Base-by-base conservation (phyloP, 176 grass and related monocot species). In the Avena insularis region DNA sequence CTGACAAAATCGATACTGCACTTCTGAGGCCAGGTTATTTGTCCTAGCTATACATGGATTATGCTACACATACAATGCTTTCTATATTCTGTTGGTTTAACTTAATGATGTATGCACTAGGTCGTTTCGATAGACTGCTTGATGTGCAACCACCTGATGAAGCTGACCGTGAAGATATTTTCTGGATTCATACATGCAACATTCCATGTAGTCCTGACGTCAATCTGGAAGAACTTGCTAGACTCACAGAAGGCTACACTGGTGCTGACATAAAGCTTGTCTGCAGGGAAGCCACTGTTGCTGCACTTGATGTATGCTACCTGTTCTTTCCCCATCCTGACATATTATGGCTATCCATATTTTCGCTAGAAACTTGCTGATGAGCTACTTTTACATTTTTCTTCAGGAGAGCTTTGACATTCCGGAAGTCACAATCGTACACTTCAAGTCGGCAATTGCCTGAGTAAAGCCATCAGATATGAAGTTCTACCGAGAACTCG, bases 1-100 rank as follows among this genome's bases (percentile, higher is more conserved):
- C 96, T 33, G 96, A 98, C 71, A 98, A 98, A 90, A 98, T 98
- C 56, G 96, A 98, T 90, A 91, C 59, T 87, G 93, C 93, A 75
- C 92, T 98, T 82, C 62, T 94, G 53, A 93, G 96, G 36, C 96
- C 96, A 91, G 96, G 96, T 98, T 67, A 36, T 68, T 19, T 66
- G 40, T 78, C 54, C 27, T 20, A 71, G 53, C 69, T 56, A 43
- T 71, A 76, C 45, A 64, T 13, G 16, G 6, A 66, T 8, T 12
- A 54, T 71, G 50, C 15, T 47, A 84, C 20, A 73, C 5, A 58
- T 79, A 35, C 4, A 31, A 29, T 82, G 20, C 20, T 79, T 46
- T 11, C 13, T 83, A 33, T 19, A 1, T 19, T 71, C 10, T 54
- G 33, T 63, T 77, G 7, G 4, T 85, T 82, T 87, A 23, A 92